A percentile compares a stretch with the other conserved stretches of the same genome.
phyloP scores from a whole-genome alignment of 495 filamentous ascomycete species.

The Penicillium bialowiezense region DNA sequence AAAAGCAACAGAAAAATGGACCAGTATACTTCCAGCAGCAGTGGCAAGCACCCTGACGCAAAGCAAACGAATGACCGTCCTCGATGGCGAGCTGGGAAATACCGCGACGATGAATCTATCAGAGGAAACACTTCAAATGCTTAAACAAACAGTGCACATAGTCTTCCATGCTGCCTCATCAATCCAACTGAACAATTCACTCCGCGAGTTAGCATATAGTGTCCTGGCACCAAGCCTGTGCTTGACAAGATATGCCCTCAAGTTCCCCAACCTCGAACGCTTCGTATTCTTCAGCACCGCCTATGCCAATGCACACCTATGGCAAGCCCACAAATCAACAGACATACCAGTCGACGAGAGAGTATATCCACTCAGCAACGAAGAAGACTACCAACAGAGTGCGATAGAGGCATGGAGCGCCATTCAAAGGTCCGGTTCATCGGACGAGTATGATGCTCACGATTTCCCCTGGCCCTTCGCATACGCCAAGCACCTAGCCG shows the following conservation, averaged over 20 bases:
- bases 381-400: slow-evolving; percentile 9
- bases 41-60: slow-evolving; percentile 10
- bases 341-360: slow-evolving; percentile 20
- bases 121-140: slow-evolving; percentile 20
- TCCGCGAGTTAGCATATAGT: slow-evolving; percentile 22
- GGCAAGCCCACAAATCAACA: slow-evolving; percentile 14
- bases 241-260: slow-evolving; percentile 21
- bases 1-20: slow-evolving; percentile 26
- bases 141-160: slow-evolving; percentile 23
- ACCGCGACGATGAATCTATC: slow-evolving; percentile 27
- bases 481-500: slow-evolving; percentile 24
- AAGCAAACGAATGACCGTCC: slow-evolving; percentile 16
- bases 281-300: slow-evolving; percentile 23
- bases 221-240: slow-evolving; percentile 23
- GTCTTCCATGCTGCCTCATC: slow-evolving; percentile 21
- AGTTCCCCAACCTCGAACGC: slow-evolving; percentile 24
- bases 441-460: slow-evolving; percentile 22
- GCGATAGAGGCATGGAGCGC: slow-evolving; percentile 16
- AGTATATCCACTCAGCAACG: slow-evolving; percentile 16
- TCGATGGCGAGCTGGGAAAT: slow-evolving; percentile 26
- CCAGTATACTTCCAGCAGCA: slow-evolving; percentile 11
- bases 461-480: slow-evolving; percentile 28
- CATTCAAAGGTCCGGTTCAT: slow-evolving; percentile 18
- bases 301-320: slow-evolving; percentile 23
- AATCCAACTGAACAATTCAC: slow-evolving; percentile 17